Percentiles rank a stretch among this genome's conserved stretches.
These are phyloP conservation scores for Lactarius indigo DNA, from an alignment of 768 basidiomycete species.

Conservation along the genomic window DNA sequence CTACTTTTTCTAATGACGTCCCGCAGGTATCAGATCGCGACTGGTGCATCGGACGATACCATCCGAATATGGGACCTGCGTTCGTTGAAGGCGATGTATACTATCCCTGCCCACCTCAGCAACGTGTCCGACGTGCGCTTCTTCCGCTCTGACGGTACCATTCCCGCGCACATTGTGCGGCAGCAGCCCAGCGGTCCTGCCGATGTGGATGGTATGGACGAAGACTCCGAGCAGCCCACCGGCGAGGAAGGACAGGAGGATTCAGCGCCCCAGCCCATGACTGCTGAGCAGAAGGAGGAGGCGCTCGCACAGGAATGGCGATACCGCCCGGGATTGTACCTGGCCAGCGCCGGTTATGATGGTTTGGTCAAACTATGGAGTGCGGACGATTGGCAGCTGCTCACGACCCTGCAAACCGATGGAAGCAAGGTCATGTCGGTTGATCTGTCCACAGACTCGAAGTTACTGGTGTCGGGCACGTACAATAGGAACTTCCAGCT, in stretches of 20 bases:
- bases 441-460: slow-evolving; percentile 81
- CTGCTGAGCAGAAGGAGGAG: slow-evolving; percentile 27
- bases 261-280: slow-evolving; percentile 10
- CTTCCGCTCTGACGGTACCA: slow-evolving; percentile 62
- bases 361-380: slow-evolving; percentile 95
- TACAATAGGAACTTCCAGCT: slow-evolving; percentile 95
- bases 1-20: slow-evolving; percentile 11
- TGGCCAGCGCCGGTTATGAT: slow-evolving; percentile 93
- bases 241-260: slow-evolving; percentile 21
- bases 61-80: slow-evolving; percentile 99
- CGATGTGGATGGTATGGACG: slow-evolving; percentile 47
- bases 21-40: slow-evolving; percentile 90
- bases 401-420: slow-evolving; percentile 86
- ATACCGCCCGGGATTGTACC: slow-evolving; percentile 86
- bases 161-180: slow-evolving; percentile 38
- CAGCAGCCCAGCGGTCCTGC: slow-evolving; percentile 33
- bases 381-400: slow-evolving; percentile 95
- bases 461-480: slow-evolving; percentile 82
- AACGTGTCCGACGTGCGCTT: slow-evolving; percentile 96
- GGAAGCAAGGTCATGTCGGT: slow-evolving; percentile 99
- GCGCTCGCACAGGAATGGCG: slow-evolving; percentile 62
- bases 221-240: slow-evolving; percentile 34
- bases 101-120: slow-evolving; percentile 92
- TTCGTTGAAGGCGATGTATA: slow-evolving; percentile 87
- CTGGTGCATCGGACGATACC: slow-evolving; percentile 95